phyloP scores from a whole-genome alignment of 148 eudicot species.

The Spergularia marina region DNA sequence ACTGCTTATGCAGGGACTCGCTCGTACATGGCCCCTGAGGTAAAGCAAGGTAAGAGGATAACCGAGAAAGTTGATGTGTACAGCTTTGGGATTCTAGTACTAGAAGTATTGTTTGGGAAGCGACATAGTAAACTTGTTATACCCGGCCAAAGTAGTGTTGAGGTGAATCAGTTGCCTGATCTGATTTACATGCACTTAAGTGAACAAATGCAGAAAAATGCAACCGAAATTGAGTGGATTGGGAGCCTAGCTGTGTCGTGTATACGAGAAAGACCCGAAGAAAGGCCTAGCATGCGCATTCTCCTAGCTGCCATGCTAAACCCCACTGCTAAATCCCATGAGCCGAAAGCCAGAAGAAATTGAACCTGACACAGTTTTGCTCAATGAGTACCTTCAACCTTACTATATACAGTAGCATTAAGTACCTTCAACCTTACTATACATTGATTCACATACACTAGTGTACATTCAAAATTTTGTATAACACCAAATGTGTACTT shows the following conservation, averaged over 20 bases:
- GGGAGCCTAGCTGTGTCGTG: slow-evolving; percentile 8
- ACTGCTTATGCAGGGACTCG: slow-evolving; percentile 7
- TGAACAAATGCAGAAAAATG: slow-evolving; percentile 9
- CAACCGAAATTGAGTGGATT: slow-evolving; percentile 10
- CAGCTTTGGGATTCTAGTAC: slow-evolving; percentile 23
- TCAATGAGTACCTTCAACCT: no score
- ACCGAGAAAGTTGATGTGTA: slow-evolving; percentile 17
- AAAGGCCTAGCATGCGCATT: slow-evolving; percentile 15
- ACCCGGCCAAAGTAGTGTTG: not conserved
- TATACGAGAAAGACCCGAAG: slow-evolving; percentile 2
- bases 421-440: no score
- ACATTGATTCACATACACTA: no score
- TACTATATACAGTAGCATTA: no score
- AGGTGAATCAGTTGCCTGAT: not conserved
- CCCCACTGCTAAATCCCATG: not conserved
- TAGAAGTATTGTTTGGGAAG: slow-evolving; percentile 23
- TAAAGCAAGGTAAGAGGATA: not conserved
- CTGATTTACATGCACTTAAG: slow-evolving; percentile 6
- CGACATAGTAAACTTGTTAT: not conserved
- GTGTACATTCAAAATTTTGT: no score
- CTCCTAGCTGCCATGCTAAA: not conserved
- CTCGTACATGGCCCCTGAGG: slow-evolving; percentile 11
- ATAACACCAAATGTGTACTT: no score
- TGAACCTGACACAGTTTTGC: not conserved
- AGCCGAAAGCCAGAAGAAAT: not conserved